A percentile compares a stretch with the other conserved stretches of the same genome.
Conservation (phyloP, 2,329 filamentous ascomycete genomes). For the Xylaria arbuscula region DNA sequence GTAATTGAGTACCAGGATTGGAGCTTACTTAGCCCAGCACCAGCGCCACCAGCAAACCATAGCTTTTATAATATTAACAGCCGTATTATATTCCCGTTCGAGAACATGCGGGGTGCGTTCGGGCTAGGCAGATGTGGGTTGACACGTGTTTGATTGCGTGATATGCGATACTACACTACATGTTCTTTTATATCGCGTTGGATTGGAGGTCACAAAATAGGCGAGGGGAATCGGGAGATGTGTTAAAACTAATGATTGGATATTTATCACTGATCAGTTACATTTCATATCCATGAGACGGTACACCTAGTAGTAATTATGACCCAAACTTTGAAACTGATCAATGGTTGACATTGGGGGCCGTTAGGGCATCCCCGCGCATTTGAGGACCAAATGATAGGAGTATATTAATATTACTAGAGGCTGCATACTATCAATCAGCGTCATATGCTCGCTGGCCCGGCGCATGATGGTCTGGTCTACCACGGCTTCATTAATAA, state of each 20-base stretch:
- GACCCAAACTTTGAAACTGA: not conserved
- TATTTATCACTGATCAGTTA: not conserved
- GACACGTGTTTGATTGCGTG: constrained; percentile 29
- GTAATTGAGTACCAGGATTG: not conserved
- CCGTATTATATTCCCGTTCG: not conserved
- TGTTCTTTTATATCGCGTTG: not conserved
- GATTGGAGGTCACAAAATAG: not conserved
- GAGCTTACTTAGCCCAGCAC: not conserved
- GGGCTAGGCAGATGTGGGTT: not conserved
- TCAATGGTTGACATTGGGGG: constrained; percentile 1
- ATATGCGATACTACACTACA: not conserved
- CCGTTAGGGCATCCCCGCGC: constrained; percentile 21
- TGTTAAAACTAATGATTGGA: not conserved
- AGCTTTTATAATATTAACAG: not conserved
- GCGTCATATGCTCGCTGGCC: not conserved
- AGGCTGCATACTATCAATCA: not conserved
- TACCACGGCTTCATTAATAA: not conserved
- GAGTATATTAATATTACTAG: constrained; percentile 17
- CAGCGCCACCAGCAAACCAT: too few species aligned
- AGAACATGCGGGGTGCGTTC: constrained; percentile 19
- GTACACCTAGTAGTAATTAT: too few species aligned
- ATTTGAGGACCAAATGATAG: not conserved
- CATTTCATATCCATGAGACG: not conserved
- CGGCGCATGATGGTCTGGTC: not conserved
- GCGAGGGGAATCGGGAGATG: not conserved